A percentile compares a stretch with the other conserved stretches of the same genome.
phyloP scores from a whole-genome alignment of 2,329 filamentous ascomycete genomes.

The Sporothrix pallida region DNA sequence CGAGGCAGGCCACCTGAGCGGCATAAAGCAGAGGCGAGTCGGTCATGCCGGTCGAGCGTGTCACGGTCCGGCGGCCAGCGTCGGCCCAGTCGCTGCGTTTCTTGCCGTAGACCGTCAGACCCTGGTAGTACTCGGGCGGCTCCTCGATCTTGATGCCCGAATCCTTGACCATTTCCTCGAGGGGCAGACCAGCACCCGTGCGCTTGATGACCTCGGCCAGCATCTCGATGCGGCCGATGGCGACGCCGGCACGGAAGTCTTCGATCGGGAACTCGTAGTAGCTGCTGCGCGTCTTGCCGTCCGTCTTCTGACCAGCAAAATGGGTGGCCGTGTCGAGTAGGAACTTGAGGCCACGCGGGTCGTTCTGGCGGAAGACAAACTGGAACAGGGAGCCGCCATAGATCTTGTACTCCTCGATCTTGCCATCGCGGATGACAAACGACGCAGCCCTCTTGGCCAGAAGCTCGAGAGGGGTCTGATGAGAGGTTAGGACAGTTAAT shows the following conservation, averaged over 20 bases:
- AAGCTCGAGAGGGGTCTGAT: slow-evolving; percentile 56
- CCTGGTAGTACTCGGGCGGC: slow-evolving; percentile 76
- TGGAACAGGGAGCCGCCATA: slow-evolving; percentile 45
- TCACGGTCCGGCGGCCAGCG: slow-evolving; percentile 58
- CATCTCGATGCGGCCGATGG: slow-evolving; percentile 58
- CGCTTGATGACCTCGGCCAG: slow-evolving; percentile 68
- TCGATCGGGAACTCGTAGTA: slow-evolving; percentile 50
- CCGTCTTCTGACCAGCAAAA: slow-evolving; percentile 49
- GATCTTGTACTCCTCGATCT: slow-evolving; percentile 39
- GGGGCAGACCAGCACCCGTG: slow-evolving; percentile 71
- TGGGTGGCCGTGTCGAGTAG: slow-evolving; percentile 61
- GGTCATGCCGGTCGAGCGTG: slow-evolving; percentile 49
- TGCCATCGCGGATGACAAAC: slow-evolving; percentile 45
- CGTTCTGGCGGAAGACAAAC: slow-evolving; percentile 59
- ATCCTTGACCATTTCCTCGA: slow-evolving; percentile 69
- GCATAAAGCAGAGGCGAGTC: slow-evolving; percentile 67
- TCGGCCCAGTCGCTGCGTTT: slow-evolving; percentile 77
- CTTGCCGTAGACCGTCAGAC: slow-evolving; percentile 74
- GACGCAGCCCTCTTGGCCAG: slow-evolving; percentile 51
- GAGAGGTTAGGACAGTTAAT: background rate
- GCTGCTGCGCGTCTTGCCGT: slow-evolving; percentile 46
- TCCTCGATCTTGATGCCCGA: slow-evolving; percentile 67
- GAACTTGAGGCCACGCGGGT: slow-evolving; percentile 59
- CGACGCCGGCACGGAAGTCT: slow-evolving; percentile 54
- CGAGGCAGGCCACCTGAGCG: slow-evolving; percentile 62